Evolutionary conservation across 768 basidiomycete species (phyloP).

Genomic region (Sistotremastrum niveocremeum): DNA sequence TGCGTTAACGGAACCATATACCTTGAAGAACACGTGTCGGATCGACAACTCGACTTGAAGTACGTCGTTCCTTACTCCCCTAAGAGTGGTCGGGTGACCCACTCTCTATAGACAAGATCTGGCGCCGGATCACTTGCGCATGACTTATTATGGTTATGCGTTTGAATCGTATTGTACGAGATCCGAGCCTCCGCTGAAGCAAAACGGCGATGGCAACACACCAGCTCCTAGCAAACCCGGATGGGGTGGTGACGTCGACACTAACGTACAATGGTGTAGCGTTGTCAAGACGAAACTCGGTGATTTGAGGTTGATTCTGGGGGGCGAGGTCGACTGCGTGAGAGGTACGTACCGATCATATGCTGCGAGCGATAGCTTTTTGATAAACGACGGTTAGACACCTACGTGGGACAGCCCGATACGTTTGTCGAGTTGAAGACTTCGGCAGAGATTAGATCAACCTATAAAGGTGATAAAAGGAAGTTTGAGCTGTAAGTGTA

Average conservation of each 20-base stretch:
- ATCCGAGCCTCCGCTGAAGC: slow-evolving; percentile 15
- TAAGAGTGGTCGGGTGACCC: neutral
- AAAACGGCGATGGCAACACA: slow-evolving; percentile 9
- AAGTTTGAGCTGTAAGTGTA: slow-evolving; percentile 62
- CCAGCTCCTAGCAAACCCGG: slow-evolving; percentile 26
- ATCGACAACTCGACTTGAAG: slow-evolving; percentile 51
- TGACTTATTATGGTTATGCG: slow-evolving; percentile 75
- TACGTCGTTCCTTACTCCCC: slow-evolving; percentile 19
- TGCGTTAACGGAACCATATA: slow-evolving; percentile 52
- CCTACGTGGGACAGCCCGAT: slow-evolving; percentile 46
- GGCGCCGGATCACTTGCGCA: slow-evolving; percentile 45
- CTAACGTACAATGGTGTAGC: slow-evolving; percentile 83
- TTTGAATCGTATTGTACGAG: slow-evolving; percentile 81
- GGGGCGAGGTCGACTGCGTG: slow-evolving; percentile 88
- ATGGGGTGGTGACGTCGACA: slow-evolving; percentile 76
- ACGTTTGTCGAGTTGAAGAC: slow-evolving; percentile 83
- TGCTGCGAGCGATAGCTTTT: neutral
- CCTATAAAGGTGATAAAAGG: slow-evolving; percentile 43
- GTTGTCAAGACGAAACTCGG: slow-evolving; percentile 80
- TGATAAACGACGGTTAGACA: slow-evolving; percentile 25
- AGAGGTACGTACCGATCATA: slow-evolving; percentile 33
- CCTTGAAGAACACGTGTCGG: slow-evolving; percentile 56
- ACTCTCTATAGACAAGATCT: slow-evolving; percentile 41
- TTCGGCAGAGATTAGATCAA: slow-evolving; percentile 47
- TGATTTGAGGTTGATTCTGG: slow-evolving; percentile 56